Percentiles rank a stretch among this genome's conserved stretches.
phyloP scores from a whole-genome alignment of 768 basidiomycete species.

The Clitopilus hobsonii region DNA sequence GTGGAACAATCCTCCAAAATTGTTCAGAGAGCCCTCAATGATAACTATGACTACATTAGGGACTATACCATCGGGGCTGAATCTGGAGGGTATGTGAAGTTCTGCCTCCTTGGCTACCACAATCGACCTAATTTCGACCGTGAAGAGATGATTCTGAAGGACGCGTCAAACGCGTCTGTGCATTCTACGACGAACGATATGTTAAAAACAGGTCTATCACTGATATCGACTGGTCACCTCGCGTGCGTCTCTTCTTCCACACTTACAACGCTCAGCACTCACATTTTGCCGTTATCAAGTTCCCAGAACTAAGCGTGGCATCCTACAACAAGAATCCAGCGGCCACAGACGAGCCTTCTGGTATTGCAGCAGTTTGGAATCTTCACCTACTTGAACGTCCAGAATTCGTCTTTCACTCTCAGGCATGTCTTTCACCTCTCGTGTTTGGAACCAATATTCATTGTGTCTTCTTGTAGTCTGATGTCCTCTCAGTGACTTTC shows the following conservation, averaged over 20 bases:
- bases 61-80: slow-evolving; percentile 94
- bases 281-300: slow-evolving; percentile 40
- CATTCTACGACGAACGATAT: slow-evolving; percentile 88
- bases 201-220: slow-evolving; percentile 94
- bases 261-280: neutral
- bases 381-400: slow-evolving; percentile 91
- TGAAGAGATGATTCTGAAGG: slow-evolving; percentile 89
- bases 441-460: slow-evolving; percentile 8
- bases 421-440: slow-evolving; percentile 43
- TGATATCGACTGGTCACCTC: slow-evolving; percentile 96
- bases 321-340: slow-evolving; percentile 98
- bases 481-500: slow-evolving; percentile 94
- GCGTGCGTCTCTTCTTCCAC: slow-evolving; percentile 42
- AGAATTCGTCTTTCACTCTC: slow-evolving; percentile 97
- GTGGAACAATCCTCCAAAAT: slow-evolving; percentile 94
- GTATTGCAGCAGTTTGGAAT: slow-evolving; percentile 97
- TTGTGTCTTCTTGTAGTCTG: slow-evolving; percentile 62
- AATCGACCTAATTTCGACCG: neutral
- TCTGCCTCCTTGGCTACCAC: neutral
- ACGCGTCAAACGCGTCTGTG: slow-evolving; percentile 88
- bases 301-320: slow-evolving; percentile 91
- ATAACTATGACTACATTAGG: slow-evolving; percentile 93
- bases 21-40: slow-evolving; percentile 90
- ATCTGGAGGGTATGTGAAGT: slow-evolving; percentile 63
- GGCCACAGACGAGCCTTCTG: slow-evolving; percentile 92